Evolutionary conservation across 23 red algal genomes (phyloP).

Genomic region (Gracilaria domingensis): DNA sequence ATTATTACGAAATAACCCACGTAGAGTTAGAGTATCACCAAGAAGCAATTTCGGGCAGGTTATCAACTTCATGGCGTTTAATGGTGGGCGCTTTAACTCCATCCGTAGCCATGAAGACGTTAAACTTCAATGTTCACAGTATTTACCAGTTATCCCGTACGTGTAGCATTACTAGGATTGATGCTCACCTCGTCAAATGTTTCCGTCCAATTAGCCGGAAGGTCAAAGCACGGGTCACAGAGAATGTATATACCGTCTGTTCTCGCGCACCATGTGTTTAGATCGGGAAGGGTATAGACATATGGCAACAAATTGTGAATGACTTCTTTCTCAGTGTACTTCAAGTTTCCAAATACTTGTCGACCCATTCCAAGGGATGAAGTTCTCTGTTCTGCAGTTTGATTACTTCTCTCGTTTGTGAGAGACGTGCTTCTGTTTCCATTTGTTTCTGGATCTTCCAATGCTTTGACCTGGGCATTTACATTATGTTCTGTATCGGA

Average conservation of each 20-base stretch:
- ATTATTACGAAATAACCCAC: background rate
- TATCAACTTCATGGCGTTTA: background rate
- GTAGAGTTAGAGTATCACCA: background rate
- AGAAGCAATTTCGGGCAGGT: background rate
- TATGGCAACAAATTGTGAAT: conserved; percentile 63
- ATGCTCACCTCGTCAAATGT: conserved; percentile 6
- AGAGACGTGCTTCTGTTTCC: background rate
- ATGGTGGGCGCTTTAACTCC: background rate
- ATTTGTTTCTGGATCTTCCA: background rate
- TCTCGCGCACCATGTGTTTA: conserved; percentile 50
- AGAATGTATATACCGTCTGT: conserved; percentile 62
- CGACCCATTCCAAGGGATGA: background rate
- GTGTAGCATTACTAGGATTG: no score
- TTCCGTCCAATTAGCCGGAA: conserved; percentile 61
- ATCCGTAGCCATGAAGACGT: background rate
- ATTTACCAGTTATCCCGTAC: no score
- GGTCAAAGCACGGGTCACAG: conserved; percentile 53
- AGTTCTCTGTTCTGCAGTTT: background rate
- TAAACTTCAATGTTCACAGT: background rate
- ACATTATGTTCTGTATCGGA: background rate
- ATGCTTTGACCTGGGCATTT: background rate
- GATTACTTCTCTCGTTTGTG: background rate
- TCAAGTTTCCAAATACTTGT: conserved; percentile 6
- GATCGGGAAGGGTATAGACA: conserved; percentile 67
- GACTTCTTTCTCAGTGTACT: conserved; percentile 33